Base-by-base conservation (phyloP, 2,329 filamentous ascomycete species). In the Curvularia eragrostidis region DNA sequence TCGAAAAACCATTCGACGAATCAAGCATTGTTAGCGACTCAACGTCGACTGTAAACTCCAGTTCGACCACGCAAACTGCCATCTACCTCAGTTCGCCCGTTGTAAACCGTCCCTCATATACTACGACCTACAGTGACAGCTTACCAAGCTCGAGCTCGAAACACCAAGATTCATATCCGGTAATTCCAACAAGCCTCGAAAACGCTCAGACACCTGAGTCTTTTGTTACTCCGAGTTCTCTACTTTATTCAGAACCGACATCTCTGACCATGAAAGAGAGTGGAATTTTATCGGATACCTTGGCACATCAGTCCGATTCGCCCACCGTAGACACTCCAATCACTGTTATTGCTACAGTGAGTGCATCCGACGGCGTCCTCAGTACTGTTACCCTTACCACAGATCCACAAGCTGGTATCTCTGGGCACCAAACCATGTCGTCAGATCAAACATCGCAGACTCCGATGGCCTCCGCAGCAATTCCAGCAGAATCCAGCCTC, bases 311-410 rank as follows among this genome's bases (percentile, higher is more conserved):
- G 32, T 34, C 32, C 13, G 13, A 34, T 15, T 34, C 32, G 6
- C 19, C 30, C 23, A 28, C 23, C 1, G 38, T 18, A 13, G 23
- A 28, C 10, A 47, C 38, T 5, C 12, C 28, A 0, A 21, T 21
- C 23, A 21, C 46, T 15, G 12, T 52, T 10, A 53, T 32, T 1
- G 43, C 51, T 21, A 53, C 51, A 21, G 12, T 53, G 10, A 53
- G 41, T 18, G 42, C 42, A 23, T 47, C 51, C 3, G 21, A 53
- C 21, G 42, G 42, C 19, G n/a, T 12, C 15, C 21, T 12, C 15
- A 53, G 42, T n/a, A 53, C 51, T 21, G 32, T 53, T n/a, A 15
- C 46, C 19, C 12, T 47, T 23, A 36, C 32, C 3, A 47, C 51
- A 23, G 48, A 23, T 21, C 21, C 23, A 32, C 32, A 47, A 18